Evolutionary conservation across 2,329 filamentous ascomycete species (phyloP).

Genomic region (Colletotrichum gloeosporioides): DNA sequence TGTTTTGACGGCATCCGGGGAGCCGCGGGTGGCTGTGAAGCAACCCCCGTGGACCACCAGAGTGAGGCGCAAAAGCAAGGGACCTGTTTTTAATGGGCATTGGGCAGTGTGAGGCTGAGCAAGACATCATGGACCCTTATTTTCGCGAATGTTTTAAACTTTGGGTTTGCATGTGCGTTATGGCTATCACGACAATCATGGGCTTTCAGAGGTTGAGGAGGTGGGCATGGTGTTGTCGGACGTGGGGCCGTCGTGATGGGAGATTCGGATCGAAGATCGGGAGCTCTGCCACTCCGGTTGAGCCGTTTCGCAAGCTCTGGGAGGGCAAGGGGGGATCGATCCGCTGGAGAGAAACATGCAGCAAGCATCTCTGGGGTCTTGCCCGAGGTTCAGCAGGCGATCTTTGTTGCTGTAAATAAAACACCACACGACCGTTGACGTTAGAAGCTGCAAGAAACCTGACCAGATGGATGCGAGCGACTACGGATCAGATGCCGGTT

Average conservation of each 20-base stretch:
- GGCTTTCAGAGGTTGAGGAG: not conserved
- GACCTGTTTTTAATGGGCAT: not conserved
- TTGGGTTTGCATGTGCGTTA: not conserved
- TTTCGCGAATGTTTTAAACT: not conserved
- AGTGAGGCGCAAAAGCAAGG: not conserved
- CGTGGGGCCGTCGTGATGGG: not conserved
- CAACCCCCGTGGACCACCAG: not conserved
- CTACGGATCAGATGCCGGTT: not conserved
- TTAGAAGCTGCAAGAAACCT: not conserved
- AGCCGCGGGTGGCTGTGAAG: not conserved
- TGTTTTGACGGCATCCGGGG: not conserved
- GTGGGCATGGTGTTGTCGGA: not conserved
- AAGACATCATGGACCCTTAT: not conserved
- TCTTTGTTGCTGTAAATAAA: not conserved
- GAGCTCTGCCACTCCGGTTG: not conserved
- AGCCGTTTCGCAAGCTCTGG: not conserved
- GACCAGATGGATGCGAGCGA: not conserved
- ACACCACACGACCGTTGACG: not conserved
- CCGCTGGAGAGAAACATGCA: not conserved
- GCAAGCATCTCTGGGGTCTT: not conserved
- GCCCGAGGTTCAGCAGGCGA: not conserved
- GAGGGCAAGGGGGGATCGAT: too few species aligned
- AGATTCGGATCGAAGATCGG: not conserved
- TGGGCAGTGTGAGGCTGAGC: not conserved
- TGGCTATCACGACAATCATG: not conserved